A percentile compares a stretch with the other conserved stretches of the same genome.
phyloP scores from a whole-genome alignment of 106 monocot species.

The Allium cepa region DNA sequence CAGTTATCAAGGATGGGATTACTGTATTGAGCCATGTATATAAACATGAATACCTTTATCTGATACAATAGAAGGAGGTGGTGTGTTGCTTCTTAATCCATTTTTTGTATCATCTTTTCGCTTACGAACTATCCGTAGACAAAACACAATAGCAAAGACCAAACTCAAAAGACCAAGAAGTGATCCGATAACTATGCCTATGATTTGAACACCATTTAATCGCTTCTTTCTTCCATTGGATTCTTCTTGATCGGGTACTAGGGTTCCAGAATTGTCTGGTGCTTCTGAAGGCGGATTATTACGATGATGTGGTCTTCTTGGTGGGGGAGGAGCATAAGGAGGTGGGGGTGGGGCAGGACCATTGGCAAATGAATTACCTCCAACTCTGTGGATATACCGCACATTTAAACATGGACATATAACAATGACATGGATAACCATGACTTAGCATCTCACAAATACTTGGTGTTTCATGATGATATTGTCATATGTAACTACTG shows the following conservation, averaged over 20 bases:
- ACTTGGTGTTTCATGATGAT: no score
- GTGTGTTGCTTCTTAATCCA: slow-evolving; percentile 1
- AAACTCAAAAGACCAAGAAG: slow-evolving; percentile 10
- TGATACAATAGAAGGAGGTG: slow-evolving; percentile 11
- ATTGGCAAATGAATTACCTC: slow-evolving; percentile 62
- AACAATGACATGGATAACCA: no score
- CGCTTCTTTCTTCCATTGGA: neutral
- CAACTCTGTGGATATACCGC: slow-evolving; percentile 33
- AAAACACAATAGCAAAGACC: slow-evolving; percentile 8
- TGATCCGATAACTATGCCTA: slow-evolving; percentile 14
- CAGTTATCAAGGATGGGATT: no score
- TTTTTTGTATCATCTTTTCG: neutral
- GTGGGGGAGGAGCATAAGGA: slow-evolving; percentile 46
- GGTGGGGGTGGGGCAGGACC: slow-evolving; percentile 77
- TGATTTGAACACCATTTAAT: slow-evolving; percentile 7
- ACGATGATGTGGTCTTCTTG: slow-evolving; percentile 19
- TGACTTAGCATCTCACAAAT: no score
- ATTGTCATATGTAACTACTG: no score
- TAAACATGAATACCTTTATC: slow-evolving; percentile 12
- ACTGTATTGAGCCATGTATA: no score
- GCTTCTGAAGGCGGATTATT: slow-evolving; percentile 13
- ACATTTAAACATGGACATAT: no score
- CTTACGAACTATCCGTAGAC: slow-evolving; percentile 8
- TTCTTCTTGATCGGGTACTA: neutral
- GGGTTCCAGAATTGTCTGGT: slow-evolving; percentile 12